A percentile compares a stretch with the other conserved stretches of the same genome.
Evolutionary conservation across 257 asterid species (phyloP).

Genomic region (Solanum verrucosum): DNA sequence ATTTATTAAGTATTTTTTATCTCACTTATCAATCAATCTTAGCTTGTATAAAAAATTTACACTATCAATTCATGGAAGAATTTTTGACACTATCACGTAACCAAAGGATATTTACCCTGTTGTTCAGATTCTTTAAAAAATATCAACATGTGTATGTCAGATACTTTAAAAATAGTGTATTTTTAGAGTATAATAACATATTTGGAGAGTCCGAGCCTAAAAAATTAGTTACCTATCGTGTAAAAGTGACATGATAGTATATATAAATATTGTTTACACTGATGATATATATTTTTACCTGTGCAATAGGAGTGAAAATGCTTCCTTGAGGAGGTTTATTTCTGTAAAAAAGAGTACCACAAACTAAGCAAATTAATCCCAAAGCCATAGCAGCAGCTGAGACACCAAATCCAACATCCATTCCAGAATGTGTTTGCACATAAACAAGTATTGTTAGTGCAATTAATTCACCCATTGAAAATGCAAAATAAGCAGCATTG

Average conservation of each 20-base stretch:
- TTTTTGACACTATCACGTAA: not conserved
- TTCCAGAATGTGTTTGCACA: slow-evolving; percentile 93
- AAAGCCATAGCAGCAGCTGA: slow-evolving; percentile 89
- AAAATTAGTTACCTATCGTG: not conserved
- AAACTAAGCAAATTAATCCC: slow-evolving; percentile 57
- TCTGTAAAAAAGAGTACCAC: slow-evolving; percentile 46
- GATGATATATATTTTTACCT: slow-evolving; percentile 28
- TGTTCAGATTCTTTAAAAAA: too few species aligned
- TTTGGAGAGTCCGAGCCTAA: not conserved
- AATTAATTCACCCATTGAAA: slow-evolving; percentile 73
- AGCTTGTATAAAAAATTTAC: not conserved
- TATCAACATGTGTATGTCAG: not conserved
- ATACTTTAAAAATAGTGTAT: too few species aligned
- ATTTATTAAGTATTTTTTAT: not conserved
- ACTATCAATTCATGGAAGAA: not conserved
- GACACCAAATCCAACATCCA: slow-evolving; percentile 86
- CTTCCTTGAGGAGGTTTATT: slow-evolving; percentile 79
- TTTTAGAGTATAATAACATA: too few species aligned
- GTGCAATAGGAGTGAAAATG: slow-evolving; percentile 77
- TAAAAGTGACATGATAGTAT: not conserved
- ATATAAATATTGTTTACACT: not conserved
- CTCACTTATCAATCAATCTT: not conserved
- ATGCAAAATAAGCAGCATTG: slow-evolving; percentile 90
- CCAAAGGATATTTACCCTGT: not conserved
- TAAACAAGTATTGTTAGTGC: slow-evolving; percentile 77